These are phyloP conservation scores for Agaricus blazei DNA, from an alignment of 768 basidiomycete genomes.

Conservation along the genomic window DNA sequence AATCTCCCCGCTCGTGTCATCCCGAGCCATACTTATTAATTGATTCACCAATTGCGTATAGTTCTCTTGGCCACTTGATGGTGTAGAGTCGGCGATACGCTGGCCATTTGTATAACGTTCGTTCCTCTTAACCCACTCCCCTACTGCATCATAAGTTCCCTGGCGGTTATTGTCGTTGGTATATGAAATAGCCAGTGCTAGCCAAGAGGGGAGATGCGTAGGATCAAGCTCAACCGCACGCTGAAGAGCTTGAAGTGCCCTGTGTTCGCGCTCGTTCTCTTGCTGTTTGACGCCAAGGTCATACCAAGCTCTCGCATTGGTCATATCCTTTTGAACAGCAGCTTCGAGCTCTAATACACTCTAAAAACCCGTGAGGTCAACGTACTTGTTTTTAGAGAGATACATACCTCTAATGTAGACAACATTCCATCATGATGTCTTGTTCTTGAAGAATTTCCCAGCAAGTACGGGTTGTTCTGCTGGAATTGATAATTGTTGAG, in stretches of 20 bases:
- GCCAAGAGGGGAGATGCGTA: conserved; percentile 71
- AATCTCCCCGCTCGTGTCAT: conserved; percentile 50
- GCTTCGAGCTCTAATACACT: conserved; percentile 88
- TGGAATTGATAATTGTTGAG: conserved; percentile 67
- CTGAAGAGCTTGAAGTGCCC: conserved; percentile 81
- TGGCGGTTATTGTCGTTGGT: conserved; percentile 82
- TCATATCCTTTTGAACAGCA: conserved; percentile 72
- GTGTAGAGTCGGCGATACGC: conserved; percentile 35
- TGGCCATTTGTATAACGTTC: conserved; percentile 35
- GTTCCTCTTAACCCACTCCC: conserved; percentile 76
- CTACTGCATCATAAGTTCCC: conserved; percentile 74
- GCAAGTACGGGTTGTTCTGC: conserved; percentile 70
- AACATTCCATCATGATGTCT: conserved; percentile 37
- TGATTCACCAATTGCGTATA: conserved; percentile 62
- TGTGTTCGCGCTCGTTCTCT: conserved; percentile 92
- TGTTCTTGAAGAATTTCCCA: conserved; percentile 53
- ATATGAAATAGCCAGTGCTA: conserved; percentile 85
- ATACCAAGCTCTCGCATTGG: conserved; percentile 76
- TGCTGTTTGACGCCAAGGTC: conserved; percentile 95
- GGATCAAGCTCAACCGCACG: conserved; percentile 82
- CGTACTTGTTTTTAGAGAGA: neutral
- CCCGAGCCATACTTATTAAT: conserved; percentile 76
- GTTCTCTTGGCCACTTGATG: conserved; percentile 28
- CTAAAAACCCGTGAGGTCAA: conserved; percentile 31
- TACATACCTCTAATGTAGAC: conserved; percentile 37